Percentiles rank a stretch among this genome's conserved stretches.
These are phyloP conservation scores for Crotalaria pallida DNA, from an alignment of 306 rosid genomes.

Conservation along the genomic window DNA sequence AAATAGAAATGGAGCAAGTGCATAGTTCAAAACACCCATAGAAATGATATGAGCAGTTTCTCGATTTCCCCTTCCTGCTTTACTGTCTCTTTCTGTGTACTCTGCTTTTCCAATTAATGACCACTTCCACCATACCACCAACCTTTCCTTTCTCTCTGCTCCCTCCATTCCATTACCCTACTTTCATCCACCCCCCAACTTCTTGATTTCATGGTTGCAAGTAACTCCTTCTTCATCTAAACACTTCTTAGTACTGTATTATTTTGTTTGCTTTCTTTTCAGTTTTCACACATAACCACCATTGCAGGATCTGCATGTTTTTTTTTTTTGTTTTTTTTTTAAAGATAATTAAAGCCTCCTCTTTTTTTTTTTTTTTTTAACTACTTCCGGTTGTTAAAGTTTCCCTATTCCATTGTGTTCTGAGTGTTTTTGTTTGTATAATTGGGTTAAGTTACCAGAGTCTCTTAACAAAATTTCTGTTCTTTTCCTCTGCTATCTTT, in stretches of 20 bases:
- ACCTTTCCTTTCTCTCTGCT: background rate
- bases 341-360: too few relatives aligned
- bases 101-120: conserved; percentile 48
- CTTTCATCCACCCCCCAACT: conserved; percentile 13
- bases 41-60: background rate
- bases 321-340: too few relatives aligned
- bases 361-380: background rate
- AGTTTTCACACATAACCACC: background rate
- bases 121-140: conserved; percentile 28
- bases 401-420: background rate
- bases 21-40: too few relatives aligned
- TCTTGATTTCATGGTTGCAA: background rate
- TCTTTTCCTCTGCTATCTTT: background rate
- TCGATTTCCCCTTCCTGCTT: background rate
- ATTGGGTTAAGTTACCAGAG: background rate
- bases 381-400: background rate
- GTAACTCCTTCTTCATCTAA: background rate
- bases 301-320: conserved; percentile 25
- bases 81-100: background rate
- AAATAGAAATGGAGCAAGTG: too few relatives aligned
- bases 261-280: conserved; percentile 3
- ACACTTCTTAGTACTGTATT: background rate
- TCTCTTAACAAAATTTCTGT: background rate
- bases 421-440: background rate
- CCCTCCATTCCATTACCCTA: background rate